Evolutionary conservation across 306 rosid genomes (phyloP), one percentile per base, ranked within the genome.

Genomic region (Alnus glutinosa): DNA sequence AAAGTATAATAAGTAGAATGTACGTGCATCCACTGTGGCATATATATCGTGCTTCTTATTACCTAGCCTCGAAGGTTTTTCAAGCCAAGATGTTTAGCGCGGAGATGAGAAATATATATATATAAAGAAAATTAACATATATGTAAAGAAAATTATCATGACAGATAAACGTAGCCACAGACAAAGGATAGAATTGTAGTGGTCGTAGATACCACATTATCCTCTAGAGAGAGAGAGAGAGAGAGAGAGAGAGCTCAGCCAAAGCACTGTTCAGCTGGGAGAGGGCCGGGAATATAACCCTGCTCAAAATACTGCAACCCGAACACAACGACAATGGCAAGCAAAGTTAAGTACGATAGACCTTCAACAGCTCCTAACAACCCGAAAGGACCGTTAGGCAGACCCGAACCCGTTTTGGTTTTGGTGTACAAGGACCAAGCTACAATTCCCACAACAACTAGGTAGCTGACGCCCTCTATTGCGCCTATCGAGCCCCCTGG

Each of bases 401-500:
- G 86, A 6, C 98, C 98, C 0, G 97, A 91, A 13, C 98, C 96
- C 0, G 98, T 95, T 85, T 90, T 95, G 50, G 85, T 73, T 70
- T 95, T 95, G 10, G 93, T 88, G 84, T 93, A 95, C 78, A 87
- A 28, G 2, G 98, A 93, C 97, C 97, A 95, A 46, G 39, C 98
- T 75, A 93, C 94, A 28, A 95, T 93, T n/a, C 89, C 97, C 81
- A 89, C 82, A 59, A 89, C 93, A 0, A 78, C 87, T 4, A 95
- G 76, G 78, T 92, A 95, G 86, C 96, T 94, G n/a, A 94, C 91
- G 1, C 98, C 98, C 14, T 94, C 97, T 5, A 92, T 72, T 3
- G 97, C 97, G 14, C 98, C 98, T 5, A 94, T 83, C 7, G 97
- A 89, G 14, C 98, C 99, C 15, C 88, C 96, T 1, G 97, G 99